Conservation (phyloP, 139 green algal genomes). For the Micractinium sp. region DNA sequence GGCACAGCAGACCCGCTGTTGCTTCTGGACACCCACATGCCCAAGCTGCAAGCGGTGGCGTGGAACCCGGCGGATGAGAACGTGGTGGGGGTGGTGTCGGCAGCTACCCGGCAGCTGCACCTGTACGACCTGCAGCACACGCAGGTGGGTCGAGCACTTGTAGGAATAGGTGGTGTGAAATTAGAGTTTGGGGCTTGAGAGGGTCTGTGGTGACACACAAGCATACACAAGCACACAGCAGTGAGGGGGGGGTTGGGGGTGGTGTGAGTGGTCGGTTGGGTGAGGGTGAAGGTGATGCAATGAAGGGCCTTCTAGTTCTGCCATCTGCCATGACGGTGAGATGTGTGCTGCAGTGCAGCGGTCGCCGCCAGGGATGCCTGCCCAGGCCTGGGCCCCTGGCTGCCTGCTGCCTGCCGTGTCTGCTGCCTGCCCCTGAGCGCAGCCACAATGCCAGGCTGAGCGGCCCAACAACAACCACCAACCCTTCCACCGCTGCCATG, state of each 20-base stretch:
- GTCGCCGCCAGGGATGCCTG: neutral
- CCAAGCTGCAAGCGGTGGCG: slow-evolving; percentile 34
- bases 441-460: too few species aligned
- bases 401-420: neutral
- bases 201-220: neutral
- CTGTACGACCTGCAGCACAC: slow-evolving; percentile 51
- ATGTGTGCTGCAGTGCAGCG: neutral
- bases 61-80: slow-evolving; percentile 46
- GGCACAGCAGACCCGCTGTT: slow-evolving; percentile 29
- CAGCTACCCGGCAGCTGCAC: slow-evolving; percentile 16
- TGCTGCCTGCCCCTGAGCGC: neutral
- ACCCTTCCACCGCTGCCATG: neutral
- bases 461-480: too few species aligned
- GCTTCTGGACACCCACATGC: slow-evolving; percentile 18
- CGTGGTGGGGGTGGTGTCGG: slow-evolving; percentile 28
- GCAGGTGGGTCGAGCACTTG: slow-evolving; percentile 12
- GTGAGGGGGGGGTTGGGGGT: too few species aligned
- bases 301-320: too few species aligned
- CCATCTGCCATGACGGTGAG: too few species aligned
- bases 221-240: neutral
- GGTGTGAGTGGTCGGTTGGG: neutral
- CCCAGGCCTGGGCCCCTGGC: neutral
- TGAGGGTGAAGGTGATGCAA: too few species aligned
- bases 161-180: too few species aligned
- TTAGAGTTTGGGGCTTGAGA: too few species aligned